Conservation (phyloP, 164 flowering plant genomes). For the Nymphaea colorata region DNA sequence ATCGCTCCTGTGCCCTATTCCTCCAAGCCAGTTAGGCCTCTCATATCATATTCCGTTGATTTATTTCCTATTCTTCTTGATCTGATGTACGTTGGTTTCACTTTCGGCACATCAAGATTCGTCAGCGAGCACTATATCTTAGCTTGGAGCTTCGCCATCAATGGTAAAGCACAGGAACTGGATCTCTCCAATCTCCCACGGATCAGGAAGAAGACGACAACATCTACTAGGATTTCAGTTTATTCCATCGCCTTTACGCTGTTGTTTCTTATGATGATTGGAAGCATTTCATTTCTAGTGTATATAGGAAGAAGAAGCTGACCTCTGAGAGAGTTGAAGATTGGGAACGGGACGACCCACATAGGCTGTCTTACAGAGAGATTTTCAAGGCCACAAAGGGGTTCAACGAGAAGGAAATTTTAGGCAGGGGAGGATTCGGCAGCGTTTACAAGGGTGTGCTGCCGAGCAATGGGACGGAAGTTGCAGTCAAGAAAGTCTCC, state of each 20-base stretch:
- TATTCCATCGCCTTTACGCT: background rate
- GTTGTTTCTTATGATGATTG: constrained; percentile 10
- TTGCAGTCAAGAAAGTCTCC: constrained; percentile 65
- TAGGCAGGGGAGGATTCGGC: constrained; percentile 77
- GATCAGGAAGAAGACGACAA: background rate
- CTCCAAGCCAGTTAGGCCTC: constrained; percentile 6
- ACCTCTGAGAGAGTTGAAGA: constrained; percentile 20
- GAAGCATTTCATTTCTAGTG: constrained; percentile 8
- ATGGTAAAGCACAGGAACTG: constrained; percentile 8
- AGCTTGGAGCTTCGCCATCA: constrained; percentile 13
- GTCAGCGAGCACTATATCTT: constrained; percentile 6
- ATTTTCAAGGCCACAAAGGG: constrained; percentile 57
- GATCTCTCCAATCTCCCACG: constrained; percentile 5
- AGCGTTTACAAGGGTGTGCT: constrained; percentile 54
- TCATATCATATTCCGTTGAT: constrained; percentile 7
- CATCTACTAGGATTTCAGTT: constrained; percentile 3
- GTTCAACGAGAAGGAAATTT: constrained; percentile 42
- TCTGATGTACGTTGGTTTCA: constrained; percentile 10
- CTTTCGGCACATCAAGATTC: constrained; percentile 2
- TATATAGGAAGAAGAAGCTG: constrained; percentile 29
- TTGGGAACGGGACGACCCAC: constrained; percentile 67
- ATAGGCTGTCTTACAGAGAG: constrained; percentile 46
- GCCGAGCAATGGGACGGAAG: constrained; percentile 19
- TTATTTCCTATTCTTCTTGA: constrained; percentile 4
- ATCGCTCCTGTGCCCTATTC: constrained; percentile 4